Conservation (phyloP, 1,139 yeast genomes). For the Entelexis sorbosivorans region DNA sequence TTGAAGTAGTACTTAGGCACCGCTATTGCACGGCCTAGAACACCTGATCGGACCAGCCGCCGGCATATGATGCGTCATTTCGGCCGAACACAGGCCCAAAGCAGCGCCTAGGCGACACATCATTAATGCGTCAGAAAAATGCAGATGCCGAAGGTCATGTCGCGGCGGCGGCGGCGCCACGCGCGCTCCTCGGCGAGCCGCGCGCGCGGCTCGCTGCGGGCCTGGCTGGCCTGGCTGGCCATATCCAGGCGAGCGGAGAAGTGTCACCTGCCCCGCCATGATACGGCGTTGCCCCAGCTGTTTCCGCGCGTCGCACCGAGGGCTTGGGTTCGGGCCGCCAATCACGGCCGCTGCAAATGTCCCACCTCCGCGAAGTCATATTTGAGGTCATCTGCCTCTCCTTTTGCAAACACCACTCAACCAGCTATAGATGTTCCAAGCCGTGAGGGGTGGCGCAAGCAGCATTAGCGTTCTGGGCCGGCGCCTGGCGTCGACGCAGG, state of each 20-base stretch:
- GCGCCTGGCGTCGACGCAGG: constrained; percentile 17
- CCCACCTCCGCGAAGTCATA: constrained; percentile 7
- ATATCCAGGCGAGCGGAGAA: background rate
- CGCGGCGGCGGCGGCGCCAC: too few species aligned
- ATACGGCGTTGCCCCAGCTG: background rate
- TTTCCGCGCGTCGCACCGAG: constrained; percentile 7
- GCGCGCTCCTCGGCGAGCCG: too few species aligned
- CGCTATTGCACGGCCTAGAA: too few species aligned
- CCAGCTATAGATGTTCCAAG: background rate
- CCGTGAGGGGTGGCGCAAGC: background rate
- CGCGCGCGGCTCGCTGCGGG: too few species aligned
- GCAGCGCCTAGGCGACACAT: too few species aligned
- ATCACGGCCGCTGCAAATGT: constrained; percentile 6
- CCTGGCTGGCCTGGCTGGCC: background rate
- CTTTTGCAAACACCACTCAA: background rate
- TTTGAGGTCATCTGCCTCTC: background rate
- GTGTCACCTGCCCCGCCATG: background rate
- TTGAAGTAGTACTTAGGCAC: too few species aligned
- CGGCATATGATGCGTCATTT: too few species aligned
- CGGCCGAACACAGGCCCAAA: too few species aligned
- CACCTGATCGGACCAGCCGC: too few species aligned
- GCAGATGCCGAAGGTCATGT: too few species aligned
- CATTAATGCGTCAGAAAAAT: too few species aligned
- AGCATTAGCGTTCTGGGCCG: background rate
- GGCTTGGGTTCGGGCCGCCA: constrained; percentile 10